These are phyloP conservation scores for Bipolaris sorokiniana DNA, from an alignment of 2,329 filamentous ascomycete species.

Conservation along the genomic window DNA sequence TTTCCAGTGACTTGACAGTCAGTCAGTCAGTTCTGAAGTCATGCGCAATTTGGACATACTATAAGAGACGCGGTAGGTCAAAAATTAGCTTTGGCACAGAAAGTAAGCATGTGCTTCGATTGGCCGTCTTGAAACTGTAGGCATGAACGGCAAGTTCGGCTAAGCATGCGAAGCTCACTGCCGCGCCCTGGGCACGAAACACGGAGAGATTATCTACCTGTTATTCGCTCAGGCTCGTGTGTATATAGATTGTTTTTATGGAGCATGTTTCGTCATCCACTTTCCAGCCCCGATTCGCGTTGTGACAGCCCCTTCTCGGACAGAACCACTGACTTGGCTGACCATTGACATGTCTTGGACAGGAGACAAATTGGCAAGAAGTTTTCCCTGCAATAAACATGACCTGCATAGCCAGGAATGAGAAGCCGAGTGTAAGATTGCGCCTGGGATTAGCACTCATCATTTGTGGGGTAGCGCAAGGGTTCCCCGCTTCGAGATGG, in stretches of 20 bases:
- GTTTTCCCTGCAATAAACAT: background rate
- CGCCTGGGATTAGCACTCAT: conserved; percentile 4
- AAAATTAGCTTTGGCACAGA: background rate
- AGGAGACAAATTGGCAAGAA: background rate
- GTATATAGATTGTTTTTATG: background rate
- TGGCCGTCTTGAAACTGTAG: conserved; percentile 4
- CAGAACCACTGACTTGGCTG: background rate
- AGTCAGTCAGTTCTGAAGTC: background rate
- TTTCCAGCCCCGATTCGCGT: background rate
- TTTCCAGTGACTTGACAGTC: too few relatives aligned
- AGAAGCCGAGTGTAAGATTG: conserved; percentile 4
- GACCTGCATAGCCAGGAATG: background rate
- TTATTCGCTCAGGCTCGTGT: background rate
- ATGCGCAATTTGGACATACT: conserved; percentile 10
- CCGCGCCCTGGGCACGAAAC: conserved; percentile 3
- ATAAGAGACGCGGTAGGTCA: conserved; percentile 3
- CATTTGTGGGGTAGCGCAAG: conserved; percentile 18
- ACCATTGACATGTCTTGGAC: background rate
- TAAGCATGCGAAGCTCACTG: conserved; percentile 27
- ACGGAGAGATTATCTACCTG: background rate
- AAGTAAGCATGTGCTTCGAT: background rate
- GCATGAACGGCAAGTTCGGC: conserved; percentile 19
- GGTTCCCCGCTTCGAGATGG: conserved; percentile 20
- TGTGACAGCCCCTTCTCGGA: background rate
- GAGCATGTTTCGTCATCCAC: background rate